phyloP scores from a whole-genome alignment of 176 grass and related monocot species.

The Raddia distichophylla region DNA sequence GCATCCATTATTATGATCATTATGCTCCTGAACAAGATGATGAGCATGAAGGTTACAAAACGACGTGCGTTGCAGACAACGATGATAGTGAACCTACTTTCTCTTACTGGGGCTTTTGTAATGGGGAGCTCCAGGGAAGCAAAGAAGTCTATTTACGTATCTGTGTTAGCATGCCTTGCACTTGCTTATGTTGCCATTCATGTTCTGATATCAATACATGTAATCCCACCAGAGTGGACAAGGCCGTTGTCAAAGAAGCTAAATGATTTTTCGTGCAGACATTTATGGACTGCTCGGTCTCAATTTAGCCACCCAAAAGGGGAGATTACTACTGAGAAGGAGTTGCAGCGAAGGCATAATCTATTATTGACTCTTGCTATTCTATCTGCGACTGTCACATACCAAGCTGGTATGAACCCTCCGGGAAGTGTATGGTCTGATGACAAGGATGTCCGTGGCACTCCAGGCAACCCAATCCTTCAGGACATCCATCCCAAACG shows the following conservation, averaged over 20 bases:
- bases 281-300: not conserved
- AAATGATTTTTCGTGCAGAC: not conserved
- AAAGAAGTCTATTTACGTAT: slow-evolving; percentile 19
- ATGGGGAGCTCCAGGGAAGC: slow-evolving; percentile 36
- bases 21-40: slow-evolving; percentile 36
- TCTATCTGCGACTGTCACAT: slow-evolving; percentile 48
- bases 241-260: not conserved
- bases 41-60: slow-evolving; percentile 38
- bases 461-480: slow-evolving; percentile 42
- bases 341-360: slow-evolving; percentile 34
- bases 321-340: slow-evolving; percentile 23
- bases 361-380: slow-evolving; percentile 35
- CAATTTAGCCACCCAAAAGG: not conserved
- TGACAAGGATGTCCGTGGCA: not conserved
- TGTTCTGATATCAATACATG: slow-evolving; percentile 36
- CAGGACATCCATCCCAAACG: slow-evolving; percentile 23
- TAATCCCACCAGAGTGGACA: slow-evolving; percentile 38
- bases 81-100: slow-evolving; percentile 54
- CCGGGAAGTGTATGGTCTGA: slow-evolving; percentile 54
- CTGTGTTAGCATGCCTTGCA: not conserved
- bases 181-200: slow-evolving; percentile 39
- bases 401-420: slow-evolving; percentile 57
- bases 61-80: slow-evolving; percentile 21
- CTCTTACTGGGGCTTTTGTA: slow-evolving; percentile 37
- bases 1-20: slow-evolving; percentile 49